These are phyloP conservation scores for Candida germanica DNA, from an alignment of 805 yeast species.

Conservation along the genomic window DNA sequence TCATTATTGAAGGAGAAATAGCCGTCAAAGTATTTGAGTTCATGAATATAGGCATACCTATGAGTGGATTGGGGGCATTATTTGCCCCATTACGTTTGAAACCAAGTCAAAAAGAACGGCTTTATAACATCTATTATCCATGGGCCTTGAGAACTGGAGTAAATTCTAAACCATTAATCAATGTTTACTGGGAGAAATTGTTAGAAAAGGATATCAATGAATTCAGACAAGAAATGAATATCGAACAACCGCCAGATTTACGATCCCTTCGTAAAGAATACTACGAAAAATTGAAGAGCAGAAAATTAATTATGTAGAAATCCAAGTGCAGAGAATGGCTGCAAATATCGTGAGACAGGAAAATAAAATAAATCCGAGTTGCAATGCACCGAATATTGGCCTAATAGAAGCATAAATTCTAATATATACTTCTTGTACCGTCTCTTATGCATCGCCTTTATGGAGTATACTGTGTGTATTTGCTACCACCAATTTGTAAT, in stretches of 20 bases:
- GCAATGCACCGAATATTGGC: no score
- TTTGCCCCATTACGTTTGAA: conserved; percentile 81
- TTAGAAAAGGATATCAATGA: conserved; percentile 71
- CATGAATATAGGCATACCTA: conserved; percentile 88
- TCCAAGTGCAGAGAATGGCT: not conserved
- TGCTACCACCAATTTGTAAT: no score
- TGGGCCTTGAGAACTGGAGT: conserved; percentile 82
- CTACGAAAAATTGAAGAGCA: conserved; percentile 27
- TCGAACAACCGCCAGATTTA: conserved; percentile 73
- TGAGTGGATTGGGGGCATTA: conserved; percentile 92
- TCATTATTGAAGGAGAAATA: conserved; percentile 93
- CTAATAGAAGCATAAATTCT: no score
- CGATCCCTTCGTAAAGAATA: conserved; percentile 54
- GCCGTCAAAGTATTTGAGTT: conserved; percentile 91
- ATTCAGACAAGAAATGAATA: conserved; percentile 67
- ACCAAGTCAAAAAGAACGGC: conserved; percentile 56
- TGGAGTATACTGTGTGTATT: no score
- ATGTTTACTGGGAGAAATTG: conserved; percentile 88
- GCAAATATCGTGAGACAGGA: no score
- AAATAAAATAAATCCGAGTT: no score
- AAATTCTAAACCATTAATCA: conserved; percentile 70
- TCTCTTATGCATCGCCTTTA: no score
- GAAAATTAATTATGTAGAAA: conserved; percentile 13
- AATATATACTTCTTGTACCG: no score
- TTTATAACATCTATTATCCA: conserved; percentile 72